phyloP scores from a whole-genome alignment of 768 basidiomycete species.

The Roridomyces roridus region DNA sequence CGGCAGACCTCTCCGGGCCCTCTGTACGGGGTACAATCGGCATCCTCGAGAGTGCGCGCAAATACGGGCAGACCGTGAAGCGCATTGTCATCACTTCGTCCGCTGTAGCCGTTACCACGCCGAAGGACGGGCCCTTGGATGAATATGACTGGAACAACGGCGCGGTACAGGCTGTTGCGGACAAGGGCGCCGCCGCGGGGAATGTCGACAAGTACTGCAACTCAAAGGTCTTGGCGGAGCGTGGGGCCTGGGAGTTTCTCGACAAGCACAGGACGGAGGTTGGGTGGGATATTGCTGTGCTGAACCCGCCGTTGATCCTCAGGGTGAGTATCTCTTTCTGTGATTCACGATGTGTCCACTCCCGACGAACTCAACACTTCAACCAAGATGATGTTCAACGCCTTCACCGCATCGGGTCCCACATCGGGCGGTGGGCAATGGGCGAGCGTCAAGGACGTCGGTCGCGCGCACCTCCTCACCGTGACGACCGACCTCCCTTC shows the following conservation, averaged over 20 bases:
- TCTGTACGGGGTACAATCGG: slow-evolving; percentile 47
- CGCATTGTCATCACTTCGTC: too few relatives aligned
- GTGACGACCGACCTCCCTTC: too few relatives aligned
- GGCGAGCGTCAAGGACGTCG: not conserved
- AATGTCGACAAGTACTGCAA: too few relatives aligned
- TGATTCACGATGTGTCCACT: not conserved
- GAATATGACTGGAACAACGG: too few relatives aligned
- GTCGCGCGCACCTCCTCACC: too few relatives aligned
- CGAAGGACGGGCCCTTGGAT: too few relatives aligned
- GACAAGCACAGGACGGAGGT: not conserved
- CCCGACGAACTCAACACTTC: not conserved
- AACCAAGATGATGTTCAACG: not conserved
- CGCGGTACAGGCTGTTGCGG: too few relatives aligned
- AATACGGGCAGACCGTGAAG: slow-evolving; percentile 11
- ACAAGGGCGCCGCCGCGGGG: too few relatives aligned
- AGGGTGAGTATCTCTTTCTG: not conserved
- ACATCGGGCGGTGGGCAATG: not conserved
- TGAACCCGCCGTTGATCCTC: not conserved
- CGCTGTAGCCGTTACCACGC: too few relatives aligned
- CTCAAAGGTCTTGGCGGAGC: too few relatives aligned
- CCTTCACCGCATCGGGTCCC: not conserved
- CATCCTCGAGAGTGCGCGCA: slow-evolving; percentile 43
- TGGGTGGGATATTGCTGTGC: not conserved
- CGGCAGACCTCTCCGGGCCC: slow-evolving; percentile 41
- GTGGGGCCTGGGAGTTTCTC: too few relatives aligned